Base-by-base conservation (phyloP, 768 basidiomycete genomes). In the Ephemerocybe angulata region DNA sequence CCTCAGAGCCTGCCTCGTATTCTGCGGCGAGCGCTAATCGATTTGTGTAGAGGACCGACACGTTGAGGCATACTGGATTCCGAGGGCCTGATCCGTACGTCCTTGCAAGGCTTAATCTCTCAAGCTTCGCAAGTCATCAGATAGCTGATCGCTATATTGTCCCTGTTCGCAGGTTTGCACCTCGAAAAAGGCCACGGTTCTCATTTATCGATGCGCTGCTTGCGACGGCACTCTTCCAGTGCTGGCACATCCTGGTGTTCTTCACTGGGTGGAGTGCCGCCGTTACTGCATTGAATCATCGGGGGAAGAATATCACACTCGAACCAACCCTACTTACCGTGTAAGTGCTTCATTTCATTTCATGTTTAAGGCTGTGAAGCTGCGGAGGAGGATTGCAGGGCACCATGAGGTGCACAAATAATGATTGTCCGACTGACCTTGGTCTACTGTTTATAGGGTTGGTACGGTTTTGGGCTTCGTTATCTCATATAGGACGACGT, bases 381-480 rank as follows among this genome's bases (percentile, higher is more conserved):
- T n/a, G n/a, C n/a, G n/a, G n/a, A n/a, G n/a, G n/a, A n/a, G n/a
- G n/a, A n/a, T n/a, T n/a, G n/a, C n/a, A n/a, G n/a, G n/a, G n/a
- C n/a, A n/a, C n/a, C n/a, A n/a, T n/a, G n/a, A n/a, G n/a, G n/a
- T n/a, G n/a, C n/a, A n/a, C n/a, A n/a, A n/a, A n/a, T n/a, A n/a
- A n/a, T n/a, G n/a, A n/a, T n/a, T n/a, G n/a, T n/a, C 22, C 25
- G 11, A 19, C 19, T 10, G 41, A 15, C 3, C 7, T 19, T 12
- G 12, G 21, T 50, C 43, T n/a, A 7, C 33, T 47, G 37, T 12
- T 37, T 38, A 3, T 58, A 78, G 71, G 19, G 60, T 77, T 46
- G 77, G 87, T 76, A 87, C 85, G 3, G 84, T 88, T 1, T 73
- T 88, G 22, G 87, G 87, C 76, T 88, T 88, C 59, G 80, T 88